Base-by-base conservation (phyloP, 768 basidiomycete species). In the Suillus paluster region DNA sequence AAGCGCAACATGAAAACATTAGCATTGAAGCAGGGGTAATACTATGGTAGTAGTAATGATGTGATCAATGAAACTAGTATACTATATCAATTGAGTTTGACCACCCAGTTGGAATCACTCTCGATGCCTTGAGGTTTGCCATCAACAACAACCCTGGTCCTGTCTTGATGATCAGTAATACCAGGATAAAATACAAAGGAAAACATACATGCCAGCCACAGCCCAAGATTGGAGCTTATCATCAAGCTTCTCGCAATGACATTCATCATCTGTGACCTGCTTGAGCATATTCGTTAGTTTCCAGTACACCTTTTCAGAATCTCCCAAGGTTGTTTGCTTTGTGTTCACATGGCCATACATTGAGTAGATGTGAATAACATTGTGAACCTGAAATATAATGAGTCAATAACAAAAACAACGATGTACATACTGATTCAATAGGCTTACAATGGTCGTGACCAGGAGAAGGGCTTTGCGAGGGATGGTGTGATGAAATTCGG, bases 1-100 rank as follows among this genome's bases (percentile, higher is more conserved):
- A 44, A 44, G 44, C 21, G 44, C 44, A 44, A 44, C 1, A 44
- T 21, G 44, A 44, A 44, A 44, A 44, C n/a, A 44, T 44, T 21
- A 44, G n/a, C n/a, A 44, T 44, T 44, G 44, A 44, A 44, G n/a
- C 44, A 44, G 21, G 44, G 44, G 44, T 44, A 44, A 44, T 44
- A 44, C 30, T 3, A 30, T 5, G 4, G 44, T 44, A 44, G n/a
- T 44, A 44, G n/a, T 6, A 2, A 6, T 41, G 14, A 41, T 39
- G 39, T 39, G 39, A 39, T 39, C 14, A 14, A 44, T 44, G n/a
- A 21, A n/a, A n/a, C 44, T 44, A 44, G 44, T 44, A 2, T 1
- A n/a, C n/a, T n/a, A 44, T 44, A 44, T 21, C 2, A 44, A 44
- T 44, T n/a, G 21, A 44, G 44, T 44, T 44, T n/a, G 11, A 44